Evolutionary conservation across 2,329 filamentous ascomycete species (phyloP), one percentile per base, ranked within the genome.

Genomic region (Cladophialophora chaetospira): DNA sequence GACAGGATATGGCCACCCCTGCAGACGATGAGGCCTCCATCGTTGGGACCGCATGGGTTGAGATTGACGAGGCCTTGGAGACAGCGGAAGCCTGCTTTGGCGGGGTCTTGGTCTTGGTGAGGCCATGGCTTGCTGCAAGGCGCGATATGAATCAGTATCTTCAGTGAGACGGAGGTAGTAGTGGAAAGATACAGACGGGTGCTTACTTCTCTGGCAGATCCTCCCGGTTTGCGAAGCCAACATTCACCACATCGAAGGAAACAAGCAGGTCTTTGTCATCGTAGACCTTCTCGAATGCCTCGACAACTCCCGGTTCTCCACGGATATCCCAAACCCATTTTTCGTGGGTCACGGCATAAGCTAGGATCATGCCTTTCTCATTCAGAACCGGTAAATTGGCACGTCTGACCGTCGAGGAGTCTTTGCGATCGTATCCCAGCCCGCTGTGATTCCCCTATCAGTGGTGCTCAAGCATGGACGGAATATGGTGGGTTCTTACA

Each of bases 21-120:
- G 29, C 29, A 31, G 65, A 74, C 68, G 4, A 74, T 69, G 1
- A 76, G 64, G 0, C 71, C 69, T 4, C 73, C 73, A 50, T 75
- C 73, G 1, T 73, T 63, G 3, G 72, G 71, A 1, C 72, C 73
- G 31, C 66, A 64, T 2, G 65, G 68, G 2, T 66, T 63, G 0
- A 76, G 62, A 64, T 82, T 81, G 2, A 81, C 75, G 0, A 82
- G 70, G 3, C 79, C 79, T 58, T 82, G 79, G 2, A 79, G 69
- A 61, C 79, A 82, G 2, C 77, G 72, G 65, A 82, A 79, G 0
- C 78, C 79, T 9, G 70, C 70, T 61, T 70, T 72, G 5, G 67
- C 68, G 1, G 73, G 76, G 51, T 77, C 72, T 59, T 78, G 75
- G 54, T 79, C 76, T 40, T 77, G 74, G 61, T 78, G 77, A 2